Percentiles rank a stretch among this genome's conserved stretches.
phyloP scores from a whole-genome alignment of 2,329 filamentous ascomycete genomes.

The Phyllosticta capitalensis region DNA sequence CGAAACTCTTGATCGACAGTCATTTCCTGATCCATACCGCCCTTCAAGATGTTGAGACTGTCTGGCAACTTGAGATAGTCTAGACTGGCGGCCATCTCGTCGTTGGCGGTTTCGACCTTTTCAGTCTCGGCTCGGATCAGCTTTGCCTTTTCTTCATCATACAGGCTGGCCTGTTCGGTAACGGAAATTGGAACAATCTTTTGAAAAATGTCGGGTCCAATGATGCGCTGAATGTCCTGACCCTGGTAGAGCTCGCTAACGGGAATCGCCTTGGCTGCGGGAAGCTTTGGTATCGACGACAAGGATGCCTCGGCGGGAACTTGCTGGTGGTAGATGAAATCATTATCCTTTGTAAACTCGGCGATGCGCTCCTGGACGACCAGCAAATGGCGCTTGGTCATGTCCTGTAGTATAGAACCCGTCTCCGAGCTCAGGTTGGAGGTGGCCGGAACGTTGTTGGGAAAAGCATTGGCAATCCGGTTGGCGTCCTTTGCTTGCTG shows the following conservation, averaged over 20 bases:
- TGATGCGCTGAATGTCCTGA: slow-evolving; percentile 94
- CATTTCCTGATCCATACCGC: slow-evolving; percentile 82
- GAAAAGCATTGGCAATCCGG: slow-evolving; percentile 68
- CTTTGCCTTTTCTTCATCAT: slow-evolving; percentile 98
- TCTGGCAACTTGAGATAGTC: slow-evolving; percentile 88
- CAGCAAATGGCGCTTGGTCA: slow-evolving; percentile 72
- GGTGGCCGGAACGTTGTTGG: slow-evolving; percentile 64
- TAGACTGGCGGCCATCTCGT: slow-evolving; percentile 90
- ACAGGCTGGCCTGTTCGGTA: slow-evolving; percentile 91
- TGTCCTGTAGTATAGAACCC: slow-evolving; percentile 61
- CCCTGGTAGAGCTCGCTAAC: slow-evolving; percentile 95
- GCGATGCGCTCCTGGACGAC: slow-evolving; percentile 72
- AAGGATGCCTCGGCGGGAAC: slow-evolving; percentile 80
- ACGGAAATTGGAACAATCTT: slow-evolving; percentile 95
- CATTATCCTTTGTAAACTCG: slow-evolving; percentile 81
- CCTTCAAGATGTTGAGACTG: slow-evolving; percentile 83
- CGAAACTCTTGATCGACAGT: slow-evolving; percentile 84
- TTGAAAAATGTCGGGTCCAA: slow-evolving; percentile 91
- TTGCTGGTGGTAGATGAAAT: slow-evolving; percentile 94
- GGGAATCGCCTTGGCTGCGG: slow-evolving; percentile 92
- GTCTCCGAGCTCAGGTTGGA: slow-evolving; percentile 80
- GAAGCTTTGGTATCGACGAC: slow-evolving; percentile 74
- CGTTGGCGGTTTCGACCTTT: slow-evolving; percentile 81
- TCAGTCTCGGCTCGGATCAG: slow-evolving; percentile 88
- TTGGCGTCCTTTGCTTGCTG: slow-evolving; percentile 67